phyloP scores from a whole-genome alignment of 352 stramenopile species.

The Globisporangium lucens region DNA sequence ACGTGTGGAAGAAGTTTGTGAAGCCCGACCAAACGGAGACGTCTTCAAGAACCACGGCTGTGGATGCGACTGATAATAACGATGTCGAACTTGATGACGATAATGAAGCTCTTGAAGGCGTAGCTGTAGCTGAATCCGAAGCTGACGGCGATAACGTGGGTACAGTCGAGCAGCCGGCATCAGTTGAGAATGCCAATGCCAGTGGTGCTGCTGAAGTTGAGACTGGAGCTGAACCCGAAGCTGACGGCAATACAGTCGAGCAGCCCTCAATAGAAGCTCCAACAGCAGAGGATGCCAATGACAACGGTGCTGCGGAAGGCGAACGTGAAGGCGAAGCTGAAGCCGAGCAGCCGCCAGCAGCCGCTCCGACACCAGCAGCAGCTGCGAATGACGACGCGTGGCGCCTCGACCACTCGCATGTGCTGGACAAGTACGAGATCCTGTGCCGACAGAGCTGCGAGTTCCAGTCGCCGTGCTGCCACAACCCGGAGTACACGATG shows the following conservation, averaged over 20 bases:
- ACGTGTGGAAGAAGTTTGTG: constrained; percentile 41
- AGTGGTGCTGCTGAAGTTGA: too few relatives aligned
- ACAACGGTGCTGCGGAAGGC: too few relatives aligned
- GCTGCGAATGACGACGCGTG: constrained; percentile 6
- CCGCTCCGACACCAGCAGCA: constrained; percentile 6
- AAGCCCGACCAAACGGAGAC: constrained; percentile 8
- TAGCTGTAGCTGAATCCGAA: too few relatives aligned
- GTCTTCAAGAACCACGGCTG: neutral
- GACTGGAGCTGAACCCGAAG: too few relatives aligned
- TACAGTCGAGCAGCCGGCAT: too few relatives aligned
- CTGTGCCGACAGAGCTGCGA: constrained; percentile 57
- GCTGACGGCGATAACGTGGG: too few relatives aligned
- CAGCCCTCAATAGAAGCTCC: too few relatives aligned
- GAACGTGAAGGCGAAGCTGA: too few relatives aligned
- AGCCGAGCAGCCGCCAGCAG: neutral
- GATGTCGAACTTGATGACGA: neutral
- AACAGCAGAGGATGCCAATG: too few relatives aligned
- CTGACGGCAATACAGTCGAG: too few relatives aligned
- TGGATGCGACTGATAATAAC: neutral
- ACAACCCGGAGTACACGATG: constrained; percentile 58
- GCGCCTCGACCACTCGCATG: constrained; percentile 35
- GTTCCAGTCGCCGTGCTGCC: constrained; percentile 60
- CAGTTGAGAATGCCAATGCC: too few relatives aligned
- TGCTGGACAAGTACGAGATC: constrained; percentile 56
- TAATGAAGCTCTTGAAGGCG: too few relatives aligned